These are phyloP conservation scores for Nakazawaea sp. DNA, from an alignment of 805 yeast species.

Conservation along the genomic window DNA sequence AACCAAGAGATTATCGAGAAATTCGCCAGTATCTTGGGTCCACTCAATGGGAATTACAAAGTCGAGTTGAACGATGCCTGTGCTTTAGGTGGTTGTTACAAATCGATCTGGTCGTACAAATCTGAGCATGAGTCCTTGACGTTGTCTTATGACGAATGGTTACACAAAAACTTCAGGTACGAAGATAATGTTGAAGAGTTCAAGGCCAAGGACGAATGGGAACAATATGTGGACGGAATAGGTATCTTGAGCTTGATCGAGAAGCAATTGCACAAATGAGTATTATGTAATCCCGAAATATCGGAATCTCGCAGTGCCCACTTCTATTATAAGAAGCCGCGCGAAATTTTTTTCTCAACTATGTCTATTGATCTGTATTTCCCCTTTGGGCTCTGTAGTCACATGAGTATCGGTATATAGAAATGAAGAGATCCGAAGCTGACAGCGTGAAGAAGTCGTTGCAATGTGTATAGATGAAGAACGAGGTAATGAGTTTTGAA, in stretches of 20 bases:
- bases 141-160: constrained; percentile 35
- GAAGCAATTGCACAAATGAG: constrained; percentile 2
- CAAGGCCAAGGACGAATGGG: constrained; percentile 37
- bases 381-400: too few relatives aligned
- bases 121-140: constrained; percentile 22
- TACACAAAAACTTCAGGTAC: constrained; percentile 41
- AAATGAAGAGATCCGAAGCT: too few relatives aligned
- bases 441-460: too few relatives aligned
- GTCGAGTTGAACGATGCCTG: constrained; percentile 84
- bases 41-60: constrained; percentile 55
- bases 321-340: too few relatives aligned
- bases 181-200: constrained; percentile 36
- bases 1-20: constrained; percentile 61
- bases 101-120: constrained; percentile 66
- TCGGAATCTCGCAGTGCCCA: too few relatives aligned
- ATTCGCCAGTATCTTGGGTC: constrained; percentile 67
- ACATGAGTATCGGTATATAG: too few relatives aligned
- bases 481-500: too few relatives aligned
- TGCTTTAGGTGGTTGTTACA: constrained; percentile 86
- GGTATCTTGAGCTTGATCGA: constrained; percentile 43
- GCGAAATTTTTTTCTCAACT: too few relatives aligned
- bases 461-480: too few relatives aligned
- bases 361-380: too few relatives aligned
- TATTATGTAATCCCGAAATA: background rate
- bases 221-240: constrained; percentile 42